These are phyloP conservation scores for Penicillium sp. DNA, from an alignment of 2,329 filamentous ascomycete genomes.

Conservation along the genomic window DNA sequence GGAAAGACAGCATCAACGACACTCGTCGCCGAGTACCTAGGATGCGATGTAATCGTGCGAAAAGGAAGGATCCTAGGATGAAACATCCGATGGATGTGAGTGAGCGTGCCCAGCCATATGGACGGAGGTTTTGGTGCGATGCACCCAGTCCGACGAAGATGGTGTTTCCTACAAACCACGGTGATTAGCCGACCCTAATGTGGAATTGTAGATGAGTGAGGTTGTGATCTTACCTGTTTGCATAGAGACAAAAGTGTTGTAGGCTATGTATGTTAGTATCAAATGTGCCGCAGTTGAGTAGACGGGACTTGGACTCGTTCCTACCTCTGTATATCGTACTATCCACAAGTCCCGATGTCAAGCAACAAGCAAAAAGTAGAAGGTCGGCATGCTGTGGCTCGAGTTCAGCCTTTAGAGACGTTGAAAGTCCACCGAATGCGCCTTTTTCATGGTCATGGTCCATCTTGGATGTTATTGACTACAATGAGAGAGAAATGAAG, in stretches of 20 bases:
- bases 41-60: constrained; percentile 37
- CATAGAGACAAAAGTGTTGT: constrained; percentile 48
- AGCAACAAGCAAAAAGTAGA: constrained; percentile 30
- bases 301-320: background rate
- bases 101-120: constrained; percentile 47
- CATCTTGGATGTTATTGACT: constrained; percentile 3
- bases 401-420: constrained; percentile 23
- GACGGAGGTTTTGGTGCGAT: constrained; percentile 41
- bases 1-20: constrained; percentile 31
- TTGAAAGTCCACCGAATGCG: constrained; percentile 6
- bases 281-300: background rate
- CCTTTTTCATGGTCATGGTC: constrained; percentile 4
- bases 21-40: constrained; percentile 25
- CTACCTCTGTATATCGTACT: constrained; percentile 35
- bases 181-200: background rate
- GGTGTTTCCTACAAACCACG: constrained; percentile 37
- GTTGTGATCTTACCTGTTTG: constrained; percentile 28
- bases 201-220: background rate
- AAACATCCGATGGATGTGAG: constrained; percentile 48
- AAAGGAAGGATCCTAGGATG: constrained; percentile 42
- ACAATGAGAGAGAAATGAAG: background rate
- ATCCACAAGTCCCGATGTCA: constrained; percentile 31
- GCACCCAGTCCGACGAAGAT: constrained; percentile 47
- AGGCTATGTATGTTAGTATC: constrained; percentile 30
- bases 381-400: constrained; percentile 26